phyloP scores from a whole-genome alignment of 176 grass and related monocot genomes.

The Aegilops longissima region DNA sequence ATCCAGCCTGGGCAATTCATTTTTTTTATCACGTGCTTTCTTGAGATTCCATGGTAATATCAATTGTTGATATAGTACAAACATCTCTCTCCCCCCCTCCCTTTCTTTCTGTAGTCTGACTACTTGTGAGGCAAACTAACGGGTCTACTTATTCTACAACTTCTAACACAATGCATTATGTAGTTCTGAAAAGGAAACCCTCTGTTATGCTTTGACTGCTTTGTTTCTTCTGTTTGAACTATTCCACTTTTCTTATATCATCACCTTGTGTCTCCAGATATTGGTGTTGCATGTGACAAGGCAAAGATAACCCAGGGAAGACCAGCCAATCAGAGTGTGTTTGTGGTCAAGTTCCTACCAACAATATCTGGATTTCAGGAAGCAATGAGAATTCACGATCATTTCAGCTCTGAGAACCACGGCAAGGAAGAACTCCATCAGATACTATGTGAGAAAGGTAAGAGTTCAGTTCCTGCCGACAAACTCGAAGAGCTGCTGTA shows the following conservation, averaged over 20 bases:
- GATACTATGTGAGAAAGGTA: constrained; percentile 33
- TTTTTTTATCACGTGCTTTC: background rate
- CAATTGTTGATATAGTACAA: background rate
- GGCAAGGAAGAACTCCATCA: constrained; percentile 61
- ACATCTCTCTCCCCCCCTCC: background rate
- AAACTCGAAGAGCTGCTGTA: constrained; percentile 54
- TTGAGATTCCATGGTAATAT: background rate
- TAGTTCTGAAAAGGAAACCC: background rate
- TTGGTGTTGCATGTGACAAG: constrained; percentile 53
- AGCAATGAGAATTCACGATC: constrained; percentile 51
- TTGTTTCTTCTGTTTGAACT: background rate
- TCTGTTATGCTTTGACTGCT: background rate
- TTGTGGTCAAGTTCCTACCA: constrained; percentile 62
- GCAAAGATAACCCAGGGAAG: constrained; percentile 47
- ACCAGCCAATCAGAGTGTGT: constrained; percentile 54
- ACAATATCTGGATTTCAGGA: constrained; percentile 83
- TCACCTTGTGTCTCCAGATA: constrained; percentile 37
- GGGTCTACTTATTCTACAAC: background rate
- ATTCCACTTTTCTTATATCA: constrained; percentile 16
- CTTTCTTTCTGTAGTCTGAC: background rate
- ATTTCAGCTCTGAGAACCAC: constrained; percentile 51
- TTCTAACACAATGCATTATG: background rate
- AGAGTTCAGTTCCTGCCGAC: constrained; percentile 24
- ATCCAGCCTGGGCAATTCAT: constrained; percentile 3
- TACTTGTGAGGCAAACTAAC: constrained; percentile 9